Conservation (phyloP, 495 filamentous ascomycete species). For the Penicillium arizonense region DNA sequence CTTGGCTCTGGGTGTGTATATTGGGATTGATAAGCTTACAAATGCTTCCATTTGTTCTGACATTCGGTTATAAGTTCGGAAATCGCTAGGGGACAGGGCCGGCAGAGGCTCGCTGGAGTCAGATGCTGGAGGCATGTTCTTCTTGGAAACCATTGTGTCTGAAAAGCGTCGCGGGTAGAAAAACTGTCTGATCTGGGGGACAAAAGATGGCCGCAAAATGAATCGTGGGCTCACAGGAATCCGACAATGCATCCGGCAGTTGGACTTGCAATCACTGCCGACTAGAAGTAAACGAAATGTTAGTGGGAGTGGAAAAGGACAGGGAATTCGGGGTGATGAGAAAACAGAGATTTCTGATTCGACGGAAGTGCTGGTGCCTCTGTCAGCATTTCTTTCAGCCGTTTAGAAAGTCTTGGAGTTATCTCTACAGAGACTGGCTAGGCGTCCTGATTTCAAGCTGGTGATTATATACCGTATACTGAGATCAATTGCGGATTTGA, state of each 20-base stretch:
- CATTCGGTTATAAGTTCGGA: slow-evolving; percentile 65
- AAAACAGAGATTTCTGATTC: slow-evolving; percentile 25
- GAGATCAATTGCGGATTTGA: neutral
- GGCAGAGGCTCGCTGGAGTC: slow-evolving; percentile 17
- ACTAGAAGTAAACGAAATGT: neutral
- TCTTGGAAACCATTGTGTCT: slow-evolving; percentile 8
- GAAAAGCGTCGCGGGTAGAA: slow-evolving; percentile 1
- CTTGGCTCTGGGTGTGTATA: neutral
- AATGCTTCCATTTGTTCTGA: slow-evolving; percentile 78
- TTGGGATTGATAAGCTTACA: slow-evolving; percentile 37
- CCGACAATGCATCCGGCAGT: slow-evolving; percentile 25
- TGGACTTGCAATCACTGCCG: slow-evolving; percentile 12
- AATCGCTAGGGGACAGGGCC: slow-evolving; percentile 54
- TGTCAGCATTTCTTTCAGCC: too few relatives aligned
- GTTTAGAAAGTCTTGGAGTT: too few relatives aligned
- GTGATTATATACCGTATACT: too few relatives aligned
- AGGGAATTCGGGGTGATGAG: slow-evolving; percentile 11
- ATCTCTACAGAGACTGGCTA: too few relatives aligned
- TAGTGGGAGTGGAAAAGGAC: neutral
- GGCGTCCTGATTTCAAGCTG: too few relatives aligned
- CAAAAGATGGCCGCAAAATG: slow-evolving; percentile 1
- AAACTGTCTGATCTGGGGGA: neutral
- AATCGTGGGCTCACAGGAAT: slow-evolving; percentile 6
- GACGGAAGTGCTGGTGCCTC: neutral
- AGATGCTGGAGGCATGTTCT: neutral